Evolutionary conservation across 495 filamentous ascomycete genomes (phyloP).

Genomic region (Penicillium pulvis): DNA sequence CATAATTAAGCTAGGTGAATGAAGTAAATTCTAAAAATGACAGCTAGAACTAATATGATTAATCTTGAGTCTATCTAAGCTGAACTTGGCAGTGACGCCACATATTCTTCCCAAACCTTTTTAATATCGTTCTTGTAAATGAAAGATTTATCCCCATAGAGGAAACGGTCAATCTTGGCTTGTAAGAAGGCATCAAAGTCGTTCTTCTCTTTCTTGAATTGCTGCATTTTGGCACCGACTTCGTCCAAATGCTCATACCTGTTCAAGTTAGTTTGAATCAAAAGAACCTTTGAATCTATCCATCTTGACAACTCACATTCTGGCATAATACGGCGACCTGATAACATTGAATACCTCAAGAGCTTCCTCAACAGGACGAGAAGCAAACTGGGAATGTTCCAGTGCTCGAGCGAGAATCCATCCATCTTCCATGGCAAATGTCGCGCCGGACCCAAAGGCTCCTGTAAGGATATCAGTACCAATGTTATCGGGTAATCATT

Average conservation of each 20-base stretch:
- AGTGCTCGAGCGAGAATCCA: conserved; percentile 49
- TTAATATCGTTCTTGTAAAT: conserved; percentile 50
- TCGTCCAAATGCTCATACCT: conserved; percentile 43
- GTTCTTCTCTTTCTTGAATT: conserved; percentile 15
- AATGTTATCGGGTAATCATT: too few relatives aligned
- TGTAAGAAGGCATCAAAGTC: conserved; percentile 36
- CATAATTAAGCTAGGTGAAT: too few relatives aligned
- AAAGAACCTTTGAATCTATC: not conserved
- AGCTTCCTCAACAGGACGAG: conserved; percentile 29
- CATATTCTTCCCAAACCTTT: conserved; percentile 38
- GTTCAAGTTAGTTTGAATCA: not conserved
- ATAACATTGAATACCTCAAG: conserved; percentile 45
- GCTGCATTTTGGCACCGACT: conserved; percentile 22
- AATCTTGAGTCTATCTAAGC: not conserved
- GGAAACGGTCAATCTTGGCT: conserved; percentile 32
- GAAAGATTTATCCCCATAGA: conserved; percentile 35
- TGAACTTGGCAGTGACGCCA: not conserved
- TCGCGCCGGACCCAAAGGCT: conserved; percentile 51
- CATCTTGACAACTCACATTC: conserved; percentile 12
- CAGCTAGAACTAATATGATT: too few relatives aligned
- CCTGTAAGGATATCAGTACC: conserved; percentile 13
- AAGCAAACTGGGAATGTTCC: conserved; percentile 24
- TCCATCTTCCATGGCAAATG: conserved; percentile 54
- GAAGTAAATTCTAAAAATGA: too few relatives aligned
- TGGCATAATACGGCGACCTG: conserved; percentile 47